Base-by-base conservation (phyloP, 129 eudicot genomes). In the Helianthus annuus region DNA sequence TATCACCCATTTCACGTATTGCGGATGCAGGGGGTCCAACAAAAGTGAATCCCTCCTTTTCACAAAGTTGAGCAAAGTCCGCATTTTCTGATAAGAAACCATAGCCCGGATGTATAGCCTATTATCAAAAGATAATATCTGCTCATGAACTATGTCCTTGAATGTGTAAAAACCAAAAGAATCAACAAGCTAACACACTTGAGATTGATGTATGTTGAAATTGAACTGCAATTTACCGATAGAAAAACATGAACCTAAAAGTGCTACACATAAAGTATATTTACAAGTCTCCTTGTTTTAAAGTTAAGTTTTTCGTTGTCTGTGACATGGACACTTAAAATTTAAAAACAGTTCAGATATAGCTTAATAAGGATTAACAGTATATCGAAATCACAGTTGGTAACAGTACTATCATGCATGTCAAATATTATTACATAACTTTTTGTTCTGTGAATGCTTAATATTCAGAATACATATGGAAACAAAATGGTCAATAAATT, bases 41-140 rank as follows among this genome's bases (percentile, higher is more conserved):
- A 81, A 94, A 94, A 32, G 84, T 68, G 51, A 90, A 72, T 72
- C 97, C 96, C 69, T 88, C 82, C 27, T 83, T 87, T 74, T 94
- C 96, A 83, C 99, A 94, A 64, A 85, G 96, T 82, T 90, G 97
- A 79, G 99, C 97, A 68, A 94, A 94, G 10, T 85, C 97, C 11
- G 99, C 88, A 84, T 89, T 94, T 81, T 94, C 99, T 62, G 99
- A 94, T 63, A 94, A 59, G 87, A 94, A 94, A 60, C 99, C 97
- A 75, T 94, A 94, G 83, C 99, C 99, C 44, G 99, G 99, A 84
- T 94, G 99, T 86, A 94, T 87, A 76, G 99, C 99, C 99, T 94
- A 58, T 78, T 61, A 85, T 72, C 83, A 86, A 84, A 83, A 82
- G 48, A 81, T 69, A 68, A 85, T 34, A 74, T 75, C 75, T 76